Evolutionary conservation across 1,284 basidiomycete genomes (phyloP).

Genomic region (Schizophyllum commune): DNA sequence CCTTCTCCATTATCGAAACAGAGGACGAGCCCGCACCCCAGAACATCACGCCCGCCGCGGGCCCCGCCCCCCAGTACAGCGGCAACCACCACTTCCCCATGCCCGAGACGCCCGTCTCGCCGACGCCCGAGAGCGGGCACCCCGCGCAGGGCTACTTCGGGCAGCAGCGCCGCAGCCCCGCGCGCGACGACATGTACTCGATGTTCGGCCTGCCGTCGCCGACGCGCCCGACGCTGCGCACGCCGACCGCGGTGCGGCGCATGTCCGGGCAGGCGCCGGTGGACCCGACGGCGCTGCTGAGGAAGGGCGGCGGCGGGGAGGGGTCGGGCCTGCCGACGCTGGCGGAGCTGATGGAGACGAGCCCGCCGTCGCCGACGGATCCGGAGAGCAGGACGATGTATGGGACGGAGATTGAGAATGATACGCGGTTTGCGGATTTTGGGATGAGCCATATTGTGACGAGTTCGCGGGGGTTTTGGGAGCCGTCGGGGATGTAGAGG

Average conservation of each 20-base stretch:
- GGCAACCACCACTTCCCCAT: conserved; percentile 32
- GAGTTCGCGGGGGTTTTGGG: neutral
- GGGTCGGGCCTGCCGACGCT: conserved; percentile 20
- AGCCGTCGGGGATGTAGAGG: neutral
- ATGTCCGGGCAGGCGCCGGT: conserved; percentile 27
- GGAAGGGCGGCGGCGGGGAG: conserved; percentile 28
- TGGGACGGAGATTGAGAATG: conserved; percentile 66
- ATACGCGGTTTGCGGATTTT: conserved; percentile 75
- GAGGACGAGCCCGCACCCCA: conserved; percentile 22
- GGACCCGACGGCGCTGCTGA: conserved; percentile 1
- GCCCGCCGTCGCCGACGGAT: conserved; percentile 16
- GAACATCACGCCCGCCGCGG: conserved; percentile 14
- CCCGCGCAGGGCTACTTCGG: conserved; percentile 6
- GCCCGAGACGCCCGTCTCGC: conserved; percentile 60
- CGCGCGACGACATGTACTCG: conserved; percentile 35
- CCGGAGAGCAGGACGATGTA: conserved; percentile 63
- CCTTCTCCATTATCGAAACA: neutral
- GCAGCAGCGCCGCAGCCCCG: conserved; percentile 13
- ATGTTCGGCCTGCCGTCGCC: conserved; percentile 35
- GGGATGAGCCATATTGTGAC: conserved; percentile 31
- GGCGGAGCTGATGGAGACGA: conserved; percentile 17
- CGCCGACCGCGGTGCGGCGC: conserved; percentile 14
- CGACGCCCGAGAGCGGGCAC: conserved; percentile 44
- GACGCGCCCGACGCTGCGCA: conserved; percentile 22
- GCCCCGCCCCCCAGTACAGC: conserved; percentile 16